These are phyloP conservation scores for Andrographis paniculata DNA, from an alignment of 305 asterid genomes.

Conservation along the genomic window DNA sequence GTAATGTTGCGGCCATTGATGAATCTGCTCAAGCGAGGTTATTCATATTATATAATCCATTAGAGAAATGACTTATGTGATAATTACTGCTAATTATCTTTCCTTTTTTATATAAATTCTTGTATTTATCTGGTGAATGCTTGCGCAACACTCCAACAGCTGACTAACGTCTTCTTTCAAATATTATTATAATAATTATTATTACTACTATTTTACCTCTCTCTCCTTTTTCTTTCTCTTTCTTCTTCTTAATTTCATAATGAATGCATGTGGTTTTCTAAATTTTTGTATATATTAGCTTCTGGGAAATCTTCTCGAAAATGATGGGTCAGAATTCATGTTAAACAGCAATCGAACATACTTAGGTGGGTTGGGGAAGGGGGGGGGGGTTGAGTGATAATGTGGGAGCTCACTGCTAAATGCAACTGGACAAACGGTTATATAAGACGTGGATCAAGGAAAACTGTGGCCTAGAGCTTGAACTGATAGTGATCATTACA, in stretches of 20 bases:
- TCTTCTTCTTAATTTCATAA: slow-evolving; percentile 2
- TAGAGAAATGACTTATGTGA: slow-evolving; percentile 1
- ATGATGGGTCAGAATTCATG: too few species aligned
- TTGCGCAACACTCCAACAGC: too few species aligned
- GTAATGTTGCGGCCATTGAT: slow-evolving; percentile 19
- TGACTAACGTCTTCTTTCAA: too few species aligned
- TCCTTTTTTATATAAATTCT: neutral
- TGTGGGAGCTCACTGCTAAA: neutral
- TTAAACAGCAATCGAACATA: too few species aligned
- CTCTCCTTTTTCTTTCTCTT: neutral
- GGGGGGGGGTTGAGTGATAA: too few species aligned
- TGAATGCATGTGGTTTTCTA: too few species aligned
- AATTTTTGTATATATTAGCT: too few species aligned
- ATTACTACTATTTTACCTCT: too few species aligned
- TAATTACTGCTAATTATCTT: neutral
- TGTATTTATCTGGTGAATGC: too few species aligned
- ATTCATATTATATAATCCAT: neutral
- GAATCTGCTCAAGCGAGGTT: slow-evolving; percentile 41
- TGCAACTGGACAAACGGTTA: neutral
- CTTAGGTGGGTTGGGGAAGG: too few species aligned
- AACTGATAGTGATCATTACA: neutral
- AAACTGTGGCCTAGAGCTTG: neutral
- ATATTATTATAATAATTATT: too few species aligned
- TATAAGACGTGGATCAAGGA: neutral
- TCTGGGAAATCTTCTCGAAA: too few species aligned